Evolutionary conservation across 495 filamentous ascomycete genomes (phyloP), one percentile per base, ranked within the genome.

Genomic region (Trichoderma erinaceum): DNA sequence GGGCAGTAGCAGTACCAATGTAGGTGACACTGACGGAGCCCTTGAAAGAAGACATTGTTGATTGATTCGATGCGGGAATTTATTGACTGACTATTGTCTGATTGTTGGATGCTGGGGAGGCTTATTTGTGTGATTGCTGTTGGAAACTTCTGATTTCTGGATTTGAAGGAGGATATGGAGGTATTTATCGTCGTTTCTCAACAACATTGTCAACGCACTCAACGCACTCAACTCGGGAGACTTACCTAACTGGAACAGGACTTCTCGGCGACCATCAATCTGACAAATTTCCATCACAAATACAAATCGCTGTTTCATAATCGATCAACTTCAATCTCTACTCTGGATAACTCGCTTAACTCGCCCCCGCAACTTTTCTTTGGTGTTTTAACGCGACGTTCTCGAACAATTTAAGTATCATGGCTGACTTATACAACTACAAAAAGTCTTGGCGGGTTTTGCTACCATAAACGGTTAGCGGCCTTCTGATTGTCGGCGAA

Each of bases 1-100:
- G 78, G 48, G 82, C 82, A 4, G 82, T 83, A 16, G 83, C 83
- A 0, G 83, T 85, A 52, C 78, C 80, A 68, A 86, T 81, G 71
- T 84, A 76, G 12, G 81, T 85, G 27, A 81, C 70, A 44, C 70
- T 73, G 32, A 79, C 29, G 64, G 63, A 68, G 32, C 70, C 69
- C 35, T 66, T 50, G 63, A 73, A 71, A 10, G 66, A 44, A 8
- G 29, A 61, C 56, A 61, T 61, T 61, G 16, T 61, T 32, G 25
- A 0, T 32, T 13, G 56, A 4, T 27, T 13, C 4, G n/a, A 21
- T 21, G 21, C 43, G 12, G 12, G 43, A 15, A 15, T 46, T 15
- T 46, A 0, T 46, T 16, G 18, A 46, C 43, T 46, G 48, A 1
- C 4, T 11, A 25, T 6, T 52, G 48, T 4, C 11, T 52, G 0